Evolutionary conservation across 1,284 basidiomycete genomes (phyloP).

Genomic region (Apiotrichum akiyoshidainum): DNA sequence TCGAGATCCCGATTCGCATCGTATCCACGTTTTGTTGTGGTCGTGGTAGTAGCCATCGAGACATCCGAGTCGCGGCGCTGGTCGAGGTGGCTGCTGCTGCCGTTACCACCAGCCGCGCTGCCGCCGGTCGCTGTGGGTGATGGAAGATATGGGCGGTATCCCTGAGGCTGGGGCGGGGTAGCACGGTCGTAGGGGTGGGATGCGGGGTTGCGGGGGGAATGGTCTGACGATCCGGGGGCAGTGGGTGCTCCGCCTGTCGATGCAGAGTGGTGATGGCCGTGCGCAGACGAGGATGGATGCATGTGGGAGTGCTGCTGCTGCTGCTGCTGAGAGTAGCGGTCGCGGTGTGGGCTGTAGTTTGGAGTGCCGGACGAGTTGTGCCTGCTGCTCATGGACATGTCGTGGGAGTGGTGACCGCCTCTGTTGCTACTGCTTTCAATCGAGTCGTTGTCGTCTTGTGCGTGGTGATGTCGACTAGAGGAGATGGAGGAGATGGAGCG

Average conservation of each 20-base stretch:
- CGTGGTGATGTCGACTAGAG: background rate
- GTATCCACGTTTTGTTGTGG: background rate
- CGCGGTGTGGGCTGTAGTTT: background rate
- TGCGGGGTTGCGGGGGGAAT: background rate
- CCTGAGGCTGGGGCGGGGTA: slow-evolving; percentile 5
- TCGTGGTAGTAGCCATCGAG: background rate
- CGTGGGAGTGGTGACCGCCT: background rate
- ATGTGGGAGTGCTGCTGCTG: background rate
- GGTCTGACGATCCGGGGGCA: background rate
- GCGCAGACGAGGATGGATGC: background rate
- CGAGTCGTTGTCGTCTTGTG: background rate
- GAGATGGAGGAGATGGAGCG: background rate
- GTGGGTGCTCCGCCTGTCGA: background rate
- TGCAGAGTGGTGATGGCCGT: background rate
- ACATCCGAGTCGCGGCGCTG: background rate
- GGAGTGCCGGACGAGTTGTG: background rate
- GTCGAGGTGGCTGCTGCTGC: background rate
- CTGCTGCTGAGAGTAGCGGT: background rate
- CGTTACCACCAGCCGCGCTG: background rate
- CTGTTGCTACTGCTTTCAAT: background rate
- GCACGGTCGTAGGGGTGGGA: slow-evolving; percentile 2
- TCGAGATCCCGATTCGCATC: background rate
- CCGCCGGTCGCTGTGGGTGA: background rate
- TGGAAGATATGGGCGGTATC: slow-evolving; percentile 3
- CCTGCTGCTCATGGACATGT: background rate